Evolutionary conservation across 805 yeast genomes (phyloP), one percentile per base, ranked within the genome.

Genomic region (Kazachstania africana): DNA sequence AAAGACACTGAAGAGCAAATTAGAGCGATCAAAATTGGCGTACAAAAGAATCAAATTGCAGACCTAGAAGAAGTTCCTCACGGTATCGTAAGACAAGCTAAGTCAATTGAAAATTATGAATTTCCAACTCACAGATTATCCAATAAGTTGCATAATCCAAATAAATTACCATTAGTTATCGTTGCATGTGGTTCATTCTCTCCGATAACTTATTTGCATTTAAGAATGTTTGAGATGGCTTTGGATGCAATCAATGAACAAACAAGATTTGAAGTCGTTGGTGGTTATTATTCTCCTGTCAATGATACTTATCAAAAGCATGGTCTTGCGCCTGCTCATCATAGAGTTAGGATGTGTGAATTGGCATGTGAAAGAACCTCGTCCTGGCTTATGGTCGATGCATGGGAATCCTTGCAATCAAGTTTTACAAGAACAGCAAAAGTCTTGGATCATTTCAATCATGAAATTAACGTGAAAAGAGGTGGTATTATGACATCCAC

Each of bases 211-310:
- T 91, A 91, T 57, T 63, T 91, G 35, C 98, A 91, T 58, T 63
- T 91, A 48, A 70, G 98, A 36, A 91, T 91, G 97, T 91, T 91
- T 55, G 98, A 91, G 60, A 91, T 91, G 98, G 98, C 98, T 0
- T 62, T 91, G 47, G 98, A 91, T 55, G 75, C 93, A 6, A 80
- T 91, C 30, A 64, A 82, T 28, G 98, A 91, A 56, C 85, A 78
- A 42, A 91, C 97, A 2, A 62, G 88, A 40, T 91, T 85, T 49
- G 98, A 91, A 60, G 95, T 91, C 21, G 72, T 91, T 43, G 98
- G 96, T 18, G 98, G 98, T 2, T 91, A 76, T 61, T 91, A 83
- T 59, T 80, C 94, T 14, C 98, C 98, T 0, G 97, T 88, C 8
- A 70, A 80, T 31, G 95, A 88, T 50, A 84, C 85, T 55, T 91